Base-by-base conservation (phyloP, 129 eudicot species). In the Pulicaria dysenterica region DNA sequence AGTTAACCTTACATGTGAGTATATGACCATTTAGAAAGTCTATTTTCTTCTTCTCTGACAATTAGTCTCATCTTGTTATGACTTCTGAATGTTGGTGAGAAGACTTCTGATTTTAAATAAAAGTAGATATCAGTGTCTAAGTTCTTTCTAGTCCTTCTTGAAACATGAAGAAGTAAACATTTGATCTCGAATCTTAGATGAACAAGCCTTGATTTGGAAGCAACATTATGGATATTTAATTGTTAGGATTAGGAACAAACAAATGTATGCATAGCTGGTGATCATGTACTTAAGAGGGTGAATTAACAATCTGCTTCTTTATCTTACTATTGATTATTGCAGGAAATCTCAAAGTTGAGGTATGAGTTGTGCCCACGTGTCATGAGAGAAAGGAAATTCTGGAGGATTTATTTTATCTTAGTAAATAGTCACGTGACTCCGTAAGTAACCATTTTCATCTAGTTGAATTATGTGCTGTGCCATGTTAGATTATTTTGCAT, bases 311-410 rank as follows among this genome's bases (percentile, higher is more conserved):
- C 49, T 71, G 14, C 31, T 10, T 13, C 41, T 41, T 12, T 13
- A n/a, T 37, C 37, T 13, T 60, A 40, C 12, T 39, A 8, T 14
- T 61, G 24, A 19, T 70, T 53, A 31, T 72, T 82, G 83, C 90
- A 91, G 97, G 97, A 91, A 84, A 85, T 87, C 70, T 89, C 93
- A 75, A 92, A 83, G 85, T 75, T 92, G 75, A 85, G 96, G 74
- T 93, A 93, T 65, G 92, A 89, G 73, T 69, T 93, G 79, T 90
- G 96, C 89, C 98, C 98, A 7, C 91, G 96, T 4, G 77, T 85
- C 58, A 90, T 94, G 98, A 94, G 76, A 76, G 98, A 92, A 49
- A 83, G 98, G 75, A 89, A 87, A 83, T 92, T 92, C 74, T 89
- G 96, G 98, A 90, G 92, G 70, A 86, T 94, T 79, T 94, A 94